A percentile compares a stretch with the other conserved stretches of the same genome.
Conservation (phyloP, 2,329 filamentous ascomycete genomes). For the Exophiala bonariae region DNA sequence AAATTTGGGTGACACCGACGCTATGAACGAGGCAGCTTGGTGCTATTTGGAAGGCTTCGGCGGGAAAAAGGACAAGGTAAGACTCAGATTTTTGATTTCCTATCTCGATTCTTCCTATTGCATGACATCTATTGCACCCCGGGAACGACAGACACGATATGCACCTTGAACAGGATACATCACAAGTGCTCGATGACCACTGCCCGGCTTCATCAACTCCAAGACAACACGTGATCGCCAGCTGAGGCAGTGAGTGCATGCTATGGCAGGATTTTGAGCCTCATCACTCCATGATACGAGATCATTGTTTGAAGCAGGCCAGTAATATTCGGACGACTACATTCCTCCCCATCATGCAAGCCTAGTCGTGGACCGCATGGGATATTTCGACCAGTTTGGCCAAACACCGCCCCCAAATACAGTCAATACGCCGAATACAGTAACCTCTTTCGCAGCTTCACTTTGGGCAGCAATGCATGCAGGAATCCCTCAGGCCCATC, state of each 20-base stretch:
- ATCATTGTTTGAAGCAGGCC: constrained; percentile 1
- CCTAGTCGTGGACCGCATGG: background rate
- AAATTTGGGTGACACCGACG: constrained; percentile 93
- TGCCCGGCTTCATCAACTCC: background rate
- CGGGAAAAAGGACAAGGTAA: constrained; percentile 96
- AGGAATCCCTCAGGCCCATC: constrained; percentile 3
- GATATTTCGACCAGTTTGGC: constrained; percentile 10
- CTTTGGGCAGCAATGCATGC: constrained; percentile 38
- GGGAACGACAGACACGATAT: background rate
- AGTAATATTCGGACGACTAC: background rate
- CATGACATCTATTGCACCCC: background rate
- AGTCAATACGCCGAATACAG: constrained; percentile 23
- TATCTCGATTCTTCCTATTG: no score
- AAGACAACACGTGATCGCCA: constrained; percentile 15
- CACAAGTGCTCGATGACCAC: background rate
- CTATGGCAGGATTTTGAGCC: constrained; percentile 3
- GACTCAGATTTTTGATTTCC: constrained; percentile 33
- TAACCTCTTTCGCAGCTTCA: constrained; percentile 27
- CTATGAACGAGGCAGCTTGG: constrained; percentile 93
- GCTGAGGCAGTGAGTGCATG: constrained; percentile 4
- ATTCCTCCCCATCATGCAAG: background rate
- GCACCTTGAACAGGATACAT: background rate
- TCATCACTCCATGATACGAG: constrained; percentile 9
- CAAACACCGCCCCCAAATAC: constrained; percentile 23
- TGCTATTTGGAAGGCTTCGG: constrained; percentile 97